Base-by-base conservation (phyloP, 2,329 filamentous ascomycete genomes). In the Ceratocystis papillata region DNA sequence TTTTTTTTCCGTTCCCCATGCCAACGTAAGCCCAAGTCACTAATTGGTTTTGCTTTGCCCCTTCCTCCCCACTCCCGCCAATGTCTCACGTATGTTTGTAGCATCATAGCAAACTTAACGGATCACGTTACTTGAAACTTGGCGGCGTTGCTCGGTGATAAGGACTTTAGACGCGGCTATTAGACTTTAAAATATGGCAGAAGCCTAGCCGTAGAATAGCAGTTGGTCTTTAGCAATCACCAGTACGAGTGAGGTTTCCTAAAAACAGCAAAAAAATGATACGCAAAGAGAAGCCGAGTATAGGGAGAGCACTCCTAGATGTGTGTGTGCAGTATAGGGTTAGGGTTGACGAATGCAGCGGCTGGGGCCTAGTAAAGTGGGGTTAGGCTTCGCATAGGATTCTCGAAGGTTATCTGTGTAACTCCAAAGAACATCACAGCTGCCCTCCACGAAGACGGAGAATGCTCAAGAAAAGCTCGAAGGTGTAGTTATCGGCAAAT, bases 21-120 rank as follows among this genome's bases (percentile, higher is more conserved):
- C 37, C 33, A 37, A 37, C 33, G 33, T 37, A 37, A 37, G 33
- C 33, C 33, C 33, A 37, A 37, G 33, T 37, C 33, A 10, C 33
- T 37, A 37, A 37, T 37, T 8, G 33, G 33, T 10, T 37, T 41
- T 41, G 37, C 48, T 53, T 53, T 53, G 48, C 48, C 48, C 20
- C 48, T 53, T 53, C 48, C 53, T 59, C 53, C 28, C 53, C 53
- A 7, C 15, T 12, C 17, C 17, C 53, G 53, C 33, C 25, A 3
- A 59, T 59, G 53, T 59, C 53, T 59, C 53, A 33, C 53, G n/a
- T 37, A 17, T n/a, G 53, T 33, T 59, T 59, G 53, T 59, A 17
- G 28, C 20, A 37, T 33, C 53, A 20, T 17, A 59, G 53, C 53
- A 59, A 33, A 30, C 37, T 33, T 17, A 33, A 37, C 33, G 53